Conservation (phyloP, 345 rosid species). For the Pelargonium nanum region DNA sequence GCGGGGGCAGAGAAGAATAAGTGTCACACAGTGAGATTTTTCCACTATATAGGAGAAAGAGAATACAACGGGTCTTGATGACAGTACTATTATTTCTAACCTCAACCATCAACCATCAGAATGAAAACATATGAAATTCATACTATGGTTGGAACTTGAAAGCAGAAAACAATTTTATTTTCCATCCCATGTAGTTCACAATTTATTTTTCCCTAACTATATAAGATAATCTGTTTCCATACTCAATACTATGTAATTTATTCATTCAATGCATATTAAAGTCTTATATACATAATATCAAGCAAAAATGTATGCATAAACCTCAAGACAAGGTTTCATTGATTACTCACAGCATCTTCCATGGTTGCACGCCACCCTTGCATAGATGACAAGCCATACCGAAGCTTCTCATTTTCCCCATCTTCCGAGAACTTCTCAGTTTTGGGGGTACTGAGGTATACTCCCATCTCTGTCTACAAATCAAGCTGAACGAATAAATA, state of each 20-base stretch:
- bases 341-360: constrained; percentile 97
- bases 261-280: too few species aligned
- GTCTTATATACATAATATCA: not conserved
- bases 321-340: constrained; percentile 2
- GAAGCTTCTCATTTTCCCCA: constrained; percentile 58
- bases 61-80: too few species aligned
- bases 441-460: constrained; percentile 88
- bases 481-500: not conserved
- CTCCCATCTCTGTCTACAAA: constrained; percentile 58
- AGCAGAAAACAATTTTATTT: too few species aligned
- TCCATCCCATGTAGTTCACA: not conserved
- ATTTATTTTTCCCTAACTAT: not conserved
- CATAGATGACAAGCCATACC: constrained; percentile 93
- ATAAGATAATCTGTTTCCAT: not conserved
- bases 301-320: not conserved
- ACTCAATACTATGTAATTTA: not conserved
- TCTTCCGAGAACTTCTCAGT: constrained; percentile 92
- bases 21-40: too few species aligned
- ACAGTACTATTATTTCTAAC: too few species aligned
- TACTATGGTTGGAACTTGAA: not conserved
- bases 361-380: constrained; percentile 99
- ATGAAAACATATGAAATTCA: not conserved
- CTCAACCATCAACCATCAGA: not conserved
- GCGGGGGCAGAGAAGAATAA: too few species aligned
- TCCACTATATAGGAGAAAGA: too few species aligned